Base-by-base conservation (phyloP, 345 rosid genomes). In the Punica granatum region DNA sequence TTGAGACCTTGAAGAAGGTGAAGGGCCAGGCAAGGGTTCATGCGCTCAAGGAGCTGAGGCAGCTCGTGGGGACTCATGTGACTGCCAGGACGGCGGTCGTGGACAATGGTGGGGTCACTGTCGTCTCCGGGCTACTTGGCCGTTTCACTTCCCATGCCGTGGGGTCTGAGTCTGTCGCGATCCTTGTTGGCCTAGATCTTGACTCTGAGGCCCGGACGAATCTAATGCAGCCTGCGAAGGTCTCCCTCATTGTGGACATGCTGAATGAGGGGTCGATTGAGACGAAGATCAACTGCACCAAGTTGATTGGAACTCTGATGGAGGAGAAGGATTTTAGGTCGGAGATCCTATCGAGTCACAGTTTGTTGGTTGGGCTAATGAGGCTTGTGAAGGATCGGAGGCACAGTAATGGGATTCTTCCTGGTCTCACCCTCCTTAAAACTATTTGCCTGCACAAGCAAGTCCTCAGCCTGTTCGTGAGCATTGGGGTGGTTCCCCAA, bases 301-400 rank as follows among this genome's bases (percentile, higher is more conserved):
- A 60, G 61, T 49, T 72, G 46, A 66, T 72, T 18, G 51, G 67
- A 21, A 72, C 56, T 7, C 49, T 72, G 60, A 72, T 72, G 75
- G 75, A 72, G 66, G 75, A 72, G 51, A 72, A 72, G 69, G 75
- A 72, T 60, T 72, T 72, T 16, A 64, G 75, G 25, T 72, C 75
- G 31, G 75, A 72, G 48, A n/a, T 72, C 25, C 42, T 72, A 26
- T 72, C 75, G 1, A 72, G 75, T 49, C 75, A 72, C 51, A 72
- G 75, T 36, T 51, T 72, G 37, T 60, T 72, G 66, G 70, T 66
- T 19, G 75, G 75, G 37, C 67, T 72, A 48, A 72, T 72, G 70
- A 72, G 75, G 49, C 75, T 72, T 11, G 75, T 72, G 43, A 72
- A 49, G 53, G 75, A 72, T 61, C 60, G 49, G 61, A 72, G 70